Conservation (phyloP, 2,329 filamentous ascomycete species). For the Amauroascus niger region DNA sequence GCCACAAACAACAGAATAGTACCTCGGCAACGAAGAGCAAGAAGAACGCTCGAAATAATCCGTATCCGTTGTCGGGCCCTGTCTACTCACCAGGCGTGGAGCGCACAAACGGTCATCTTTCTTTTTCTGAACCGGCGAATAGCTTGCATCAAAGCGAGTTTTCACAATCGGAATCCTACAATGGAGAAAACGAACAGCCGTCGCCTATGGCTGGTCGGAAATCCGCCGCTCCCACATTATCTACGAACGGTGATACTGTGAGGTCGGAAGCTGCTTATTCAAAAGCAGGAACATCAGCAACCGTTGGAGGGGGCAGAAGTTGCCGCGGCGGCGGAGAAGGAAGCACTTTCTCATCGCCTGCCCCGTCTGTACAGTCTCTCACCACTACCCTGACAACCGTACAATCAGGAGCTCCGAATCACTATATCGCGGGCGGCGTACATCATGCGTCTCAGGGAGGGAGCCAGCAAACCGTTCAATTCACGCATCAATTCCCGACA, state of each 20-base stretch:
- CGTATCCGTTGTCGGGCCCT: conserved; percentile 75
- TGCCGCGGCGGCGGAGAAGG: conserved; percentile 56
- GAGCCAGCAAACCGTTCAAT: conserved; percentile 39
- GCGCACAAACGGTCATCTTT: conserved; percentile 38
- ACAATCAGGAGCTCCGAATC: conserved; percentile 49
- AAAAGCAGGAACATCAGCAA: conserved; percentile 68
- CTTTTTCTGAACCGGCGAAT: conserved; percentile 47
- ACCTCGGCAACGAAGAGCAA: conserved; percentile 37
- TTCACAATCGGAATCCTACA: conserved; percentile 52
- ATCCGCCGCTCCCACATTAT: conserved; percentile 67
- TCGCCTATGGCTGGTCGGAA: conserved; percentile 55
- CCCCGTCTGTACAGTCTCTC: conserved; percentile 55
- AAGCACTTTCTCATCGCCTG: conserved; percentile 57
- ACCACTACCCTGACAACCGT: conserved; percentile 58
- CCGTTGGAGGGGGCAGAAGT: conserved; percentile 54
- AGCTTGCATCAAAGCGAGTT: conserved; percentile 41
- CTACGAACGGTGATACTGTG: conserved; percentile 69
- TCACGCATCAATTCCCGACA: conserved; percentile 52
- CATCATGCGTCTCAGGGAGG: conserved; percentile 29
- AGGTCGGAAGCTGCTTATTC: conserved; percentile 68
- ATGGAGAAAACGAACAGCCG: conserved; percentile 49
- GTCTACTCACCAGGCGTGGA: conserved; percentile 33
- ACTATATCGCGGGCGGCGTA: conserved; percentile 20
- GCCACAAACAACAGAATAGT: conserved; percentile 29
- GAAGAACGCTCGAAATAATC: conserved; percentile 66